These are phyloP conservation scores for Aspergillus pseudoterreus DNA, from an alignment of 2,329 filamentous ascomycete species.

Conservation along the genomic window DNA sequence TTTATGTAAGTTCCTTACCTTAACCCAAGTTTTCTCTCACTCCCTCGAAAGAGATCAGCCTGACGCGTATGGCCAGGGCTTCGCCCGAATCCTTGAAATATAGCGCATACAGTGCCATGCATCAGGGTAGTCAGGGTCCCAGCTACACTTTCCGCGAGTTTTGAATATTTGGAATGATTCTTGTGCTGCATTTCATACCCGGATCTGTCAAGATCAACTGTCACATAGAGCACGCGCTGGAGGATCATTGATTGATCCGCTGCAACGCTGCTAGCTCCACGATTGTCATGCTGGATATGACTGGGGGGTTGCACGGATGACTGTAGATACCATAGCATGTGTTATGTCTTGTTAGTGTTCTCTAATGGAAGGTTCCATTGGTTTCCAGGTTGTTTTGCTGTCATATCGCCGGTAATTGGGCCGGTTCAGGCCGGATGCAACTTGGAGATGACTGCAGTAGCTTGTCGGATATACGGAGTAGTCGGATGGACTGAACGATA, in stretches of 20 bases:
- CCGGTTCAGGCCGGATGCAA: too few relatives aligned
- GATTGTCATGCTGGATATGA: slow-evolving; percentile 9
- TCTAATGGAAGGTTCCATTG: too few relatives aligned
- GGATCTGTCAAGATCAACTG: not conserved
- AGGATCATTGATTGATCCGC: not conserved
- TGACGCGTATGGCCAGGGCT: not conserved
- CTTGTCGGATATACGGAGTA: too few relatives aligned
- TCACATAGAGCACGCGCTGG: not conserved
- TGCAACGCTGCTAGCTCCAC: not conserved
- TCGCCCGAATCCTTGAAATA: not conserved
- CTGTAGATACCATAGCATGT: slow-evolving; percentile 5
- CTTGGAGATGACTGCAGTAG: too few relatives aligned
- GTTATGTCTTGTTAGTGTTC: not conserved
- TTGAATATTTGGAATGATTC: not conserved
- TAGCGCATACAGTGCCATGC: not conserved
- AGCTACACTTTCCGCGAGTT: not conserved
- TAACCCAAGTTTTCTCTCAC: too few relatives aligned
- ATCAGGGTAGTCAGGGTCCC: not conserved
- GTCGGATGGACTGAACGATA: too few relatives aligned
- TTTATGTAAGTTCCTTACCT: slow-evolving; percentile 20
- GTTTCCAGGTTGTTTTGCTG: too few relatives aligned
- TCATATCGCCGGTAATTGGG: too few relatives aligned
- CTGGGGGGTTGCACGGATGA: not conserved
- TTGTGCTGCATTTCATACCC: not conserved
- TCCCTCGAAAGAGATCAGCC: not conserved